Conservation (phyloP, 805 yeast genomes). For the Metschnikowia hibisci region DNA sequence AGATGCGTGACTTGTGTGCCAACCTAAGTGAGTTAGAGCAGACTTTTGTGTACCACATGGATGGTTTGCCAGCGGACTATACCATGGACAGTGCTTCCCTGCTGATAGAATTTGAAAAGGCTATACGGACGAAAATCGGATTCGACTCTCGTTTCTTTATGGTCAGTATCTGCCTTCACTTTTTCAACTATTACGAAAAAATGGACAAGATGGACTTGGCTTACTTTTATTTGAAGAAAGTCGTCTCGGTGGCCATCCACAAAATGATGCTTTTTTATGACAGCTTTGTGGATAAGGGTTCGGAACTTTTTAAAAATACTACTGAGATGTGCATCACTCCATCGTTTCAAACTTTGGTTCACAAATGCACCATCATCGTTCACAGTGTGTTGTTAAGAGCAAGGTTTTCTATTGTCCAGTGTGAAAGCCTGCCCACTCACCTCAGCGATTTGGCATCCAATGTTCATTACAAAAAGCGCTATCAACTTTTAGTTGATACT, state of each 20-base stretch:
- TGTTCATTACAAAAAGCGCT: constrained; percentile 10
- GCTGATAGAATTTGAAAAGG: neutral
- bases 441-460: constrained; percentile 4
- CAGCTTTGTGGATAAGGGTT: constrained; percentile 11
- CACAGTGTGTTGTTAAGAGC: constrained; percentile 14
- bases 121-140: constrained; percentile 9
- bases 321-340: constrained; percentile 18
- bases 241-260: constrained; percentile 22
- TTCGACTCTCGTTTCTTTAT: constrained; percentile 14
- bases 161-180: constrained; percentile 13
- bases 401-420: constrained; percentile 13
- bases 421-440: constrained; percentile 12
- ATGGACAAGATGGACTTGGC: constrained; percentile 31
- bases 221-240: constrained; percentile 35
- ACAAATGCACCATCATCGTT: constrained; percentile 15
- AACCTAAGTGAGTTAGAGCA: constrained; percentile 9
- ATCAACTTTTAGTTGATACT: constrained; percentile 13
- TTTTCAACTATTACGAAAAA: constrained; percentile 31
- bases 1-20: constrained; percentile 11
- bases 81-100: neutral
- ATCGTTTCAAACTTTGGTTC: constrained; percentile 15
- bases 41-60: neutral
- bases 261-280: constrained; percentile 22
- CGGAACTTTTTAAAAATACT: constrained; percentile 8
- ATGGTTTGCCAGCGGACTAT: neutral